Conservation (phyloP, 495 filamentous ascomycete genomes). For the Trichoderma parareesei region DNA sequence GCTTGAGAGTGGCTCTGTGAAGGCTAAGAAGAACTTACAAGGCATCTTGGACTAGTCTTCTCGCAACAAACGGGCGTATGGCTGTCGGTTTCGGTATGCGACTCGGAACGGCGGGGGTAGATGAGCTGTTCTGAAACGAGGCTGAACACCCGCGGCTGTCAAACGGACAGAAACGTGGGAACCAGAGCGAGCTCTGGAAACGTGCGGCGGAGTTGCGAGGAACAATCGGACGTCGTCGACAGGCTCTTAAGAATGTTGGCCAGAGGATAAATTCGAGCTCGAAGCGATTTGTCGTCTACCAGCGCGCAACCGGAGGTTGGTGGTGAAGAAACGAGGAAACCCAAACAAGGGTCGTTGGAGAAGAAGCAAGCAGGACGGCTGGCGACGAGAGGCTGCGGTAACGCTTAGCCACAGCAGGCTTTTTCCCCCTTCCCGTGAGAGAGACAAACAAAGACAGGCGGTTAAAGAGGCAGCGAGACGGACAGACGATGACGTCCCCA, state of each 20-base stretch:
- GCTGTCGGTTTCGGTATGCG: background rate
- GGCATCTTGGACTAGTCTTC: slow-evolving; percentile 8
- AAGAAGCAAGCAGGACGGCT: background rate
- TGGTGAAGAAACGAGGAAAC: background rate
- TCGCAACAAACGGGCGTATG: background rate
- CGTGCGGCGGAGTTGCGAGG: background rate
- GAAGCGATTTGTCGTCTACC: background rate
- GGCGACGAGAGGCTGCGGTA: background rate
- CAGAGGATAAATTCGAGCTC: background rate
- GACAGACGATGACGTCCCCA: background rate
- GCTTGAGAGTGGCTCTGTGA: background rate
- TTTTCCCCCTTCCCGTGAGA: background rate
- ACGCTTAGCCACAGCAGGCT: background rate
- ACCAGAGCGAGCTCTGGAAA: background rate
- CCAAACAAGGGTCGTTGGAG: background rate
- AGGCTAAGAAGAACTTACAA: slow-evolving; percentile 5
- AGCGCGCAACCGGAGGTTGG: background rate
- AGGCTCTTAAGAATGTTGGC: background rate
- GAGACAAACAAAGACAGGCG: background rate
- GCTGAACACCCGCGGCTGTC: background rate
- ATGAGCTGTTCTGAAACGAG: background rate
- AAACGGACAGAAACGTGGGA: background rate
- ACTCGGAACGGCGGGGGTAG: slow-evolving; percentile 1
- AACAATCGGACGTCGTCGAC: background rate
- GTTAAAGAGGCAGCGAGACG: too few relatives aligned